Evolutionary conservation across 257 asterid species (phyloP).

Genomic region (Agastache rugosa): DNA sequence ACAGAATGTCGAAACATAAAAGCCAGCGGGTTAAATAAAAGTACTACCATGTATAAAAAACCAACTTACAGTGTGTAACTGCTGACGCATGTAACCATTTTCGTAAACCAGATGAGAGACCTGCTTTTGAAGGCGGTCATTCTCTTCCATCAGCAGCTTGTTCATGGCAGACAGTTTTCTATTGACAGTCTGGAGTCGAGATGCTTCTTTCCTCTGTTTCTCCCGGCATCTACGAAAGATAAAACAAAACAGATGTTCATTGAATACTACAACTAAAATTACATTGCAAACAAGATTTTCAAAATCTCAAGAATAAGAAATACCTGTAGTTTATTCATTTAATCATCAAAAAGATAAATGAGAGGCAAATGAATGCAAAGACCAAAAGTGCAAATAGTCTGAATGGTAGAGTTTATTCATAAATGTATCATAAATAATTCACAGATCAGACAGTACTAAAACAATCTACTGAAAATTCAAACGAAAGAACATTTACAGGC

Average conservation of each 20-base stretch:
- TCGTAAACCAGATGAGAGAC: slow-evolving; percentile 89
- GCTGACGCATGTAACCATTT: slow-evolving; percentile 83
- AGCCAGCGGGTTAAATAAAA: background rate
- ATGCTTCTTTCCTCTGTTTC: slow-evolving; percentile 88
- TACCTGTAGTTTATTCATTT: background rate
- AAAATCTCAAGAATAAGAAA: background rate
- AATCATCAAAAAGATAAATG: background rate
- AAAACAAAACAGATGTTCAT: background rate
- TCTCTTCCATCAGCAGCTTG: slow-evolving; percentile 94
- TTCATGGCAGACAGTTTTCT: slow-evolving; percentile 91
- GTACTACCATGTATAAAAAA: background rate
- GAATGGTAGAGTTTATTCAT: background rate
- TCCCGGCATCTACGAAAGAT: slow-evolving; percentile 76
- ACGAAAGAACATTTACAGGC: background rate
- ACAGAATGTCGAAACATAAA: background rate
- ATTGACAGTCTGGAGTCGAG: slow-evolving; percentile 83
- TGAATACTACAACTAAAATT: background rate
- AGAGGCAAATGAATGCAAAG: slow-evolving; percentile 3
- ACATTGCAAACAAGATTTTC: background rate
- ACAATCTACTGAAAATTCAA: background rate
- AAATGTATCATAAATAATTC: background rate
- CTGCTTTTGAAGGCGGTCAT: slow-evolving; percentile 93
- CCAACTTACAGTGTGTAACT: slow-evolving; percentile 72
- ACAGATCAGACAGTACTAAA: background rate
- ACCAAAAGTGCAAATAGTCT: slow-evolving; percentile 7